Evolutionary conservation across 2,329 filamentous ascomycete genomes (phyloP).

Genomic region (Pleomassaria siparia): DNA sequence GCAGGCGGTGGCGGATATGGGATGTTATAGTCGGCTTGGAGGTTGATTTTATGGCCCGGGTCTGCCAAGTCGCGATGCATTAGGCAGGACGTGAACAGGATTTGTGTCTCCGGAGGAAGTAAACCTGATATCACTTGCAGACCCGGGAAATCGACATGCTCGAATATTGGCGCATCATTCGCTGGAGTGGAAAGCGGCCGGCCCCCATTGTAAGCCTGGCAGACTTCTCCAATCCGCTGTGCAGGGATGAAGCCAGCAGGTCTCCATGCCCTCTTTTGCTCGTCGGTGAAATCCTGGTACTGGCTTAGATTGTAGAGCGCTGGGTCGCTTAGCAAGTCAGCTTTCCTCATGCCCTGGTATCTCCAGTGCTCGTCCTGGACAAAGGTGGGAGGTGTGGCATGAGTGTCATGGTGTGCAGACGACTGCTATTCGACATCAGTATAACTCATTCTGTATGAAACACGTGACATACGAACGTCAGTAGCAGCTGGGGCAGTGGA

Average conservation of each 20-base stretch:
- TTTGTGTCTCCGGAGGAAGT: constrained; percentile 71
- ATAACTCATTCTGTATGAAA: constrained; percentile 17
- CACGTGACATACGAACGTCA: constrained; percentile 36
- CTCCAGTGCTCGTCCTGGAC: constrained; percentile 39
- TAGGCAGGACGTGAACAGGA: constrained; percentile 69
- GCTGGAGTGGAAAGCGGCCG: constrained; percentile 19
- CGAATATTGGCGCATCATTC: constrained; percentile 35
- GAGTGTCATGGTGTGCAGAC: constrained; percentile 39
- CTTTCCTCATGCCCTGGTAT: constrained; percentile 62
- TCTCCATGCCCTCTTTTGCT: constrained; percentile 29
- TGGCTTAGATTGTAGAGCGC: constrained; percentile 46
- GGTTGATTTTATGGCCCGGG: constrained; percentile 77
- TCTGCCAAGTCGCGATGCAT: constrained; percentile 77
- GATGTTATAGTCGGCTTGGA: constrained; percentile 77
- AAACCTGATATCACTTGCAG: constrained; percentile 76
- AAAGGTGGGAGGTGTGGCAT: constrained; percentile 39
- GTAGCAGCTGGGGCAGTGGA: constrained; percentile 26
- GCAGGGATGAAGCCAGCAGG: constrained; percentile 30
- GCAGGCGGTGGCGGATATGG: constrained; percentile 57
- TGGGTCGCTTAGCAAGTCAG: constrained; percentile 54
- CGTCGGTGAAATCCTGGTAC: constrained; percentile 34
- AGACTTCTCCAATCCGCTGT: constrained; percentile 31
- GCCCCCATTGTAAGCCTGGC: constrained; percentile 34
- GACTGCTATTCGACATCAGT: constrained; percentile 23
- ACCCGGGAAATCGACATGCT: constrained; percentile 49